A percentile compares a stretch with the other conserved stretches of the same genome.
These are phyloP conservation scores for Sclerotiophoma versabilis DNA, from an alignment of 2,329 filamentous ascomycete genomes.

Conservation along the genomic window DNA sequence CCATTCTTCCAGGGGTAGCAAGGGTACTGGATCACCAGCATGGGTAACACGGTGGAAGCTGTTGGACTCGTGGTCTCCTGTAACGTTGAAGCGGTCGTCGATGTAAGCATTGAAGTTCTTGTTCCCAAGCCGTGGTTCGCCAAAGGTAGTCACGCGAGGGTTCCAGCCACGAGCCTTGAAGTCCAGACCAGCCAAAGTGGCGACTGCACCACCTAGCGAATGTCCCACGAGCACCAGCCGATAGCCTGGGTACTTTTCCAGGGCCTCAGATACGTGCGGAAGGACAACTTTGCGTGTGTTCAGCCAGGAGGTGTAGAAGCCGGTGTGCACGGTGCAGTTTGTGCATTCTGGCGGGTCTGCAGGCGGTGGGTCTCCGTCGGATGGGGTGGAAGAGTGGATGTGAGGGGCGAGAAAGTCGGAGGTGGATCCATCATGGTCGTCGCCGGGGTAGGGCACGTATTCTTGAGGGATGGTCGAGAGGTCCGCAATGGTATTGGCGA, in stretches of 20 bases:
- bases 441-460: conserved; percentile 83
- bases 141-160: conserved; percentile 86
- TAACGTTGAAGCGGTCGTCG: conserved; percentile 58
- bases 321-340: conserved; percentile 92
- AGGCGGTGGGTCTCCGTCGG: conserved; percentile 30
- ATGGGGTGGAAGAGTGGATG: conserved; percentile 11
- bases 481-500: conserved; percentile 90
- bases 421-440: conserved; percentile 50
- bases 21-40: conserved; percentile 82
- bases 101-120: conserved; percentile 60
- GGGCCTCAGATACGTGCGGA: conserved; percentile 67
- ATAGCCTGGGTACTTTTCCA: conserved; percentile 71
- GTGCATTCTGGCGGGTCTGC: conserved; percentile 65
- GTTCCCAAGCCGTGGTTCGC: conserved; percentile 76
- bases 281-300: conserved; percentile 75
- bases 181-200: conserved; percentile 84
- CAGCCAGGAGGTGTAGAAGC: conserved; percentile 86
- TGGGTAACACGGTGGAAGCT: conserved; percentile 84
- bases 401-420: conserved; percentile 35
- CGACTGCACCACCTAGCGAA: conserved; percentile 90
- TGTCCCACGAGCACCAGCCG: conserved; percentile 84
- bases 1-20: conserved; percentile 87
- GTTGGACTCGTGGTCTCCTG: conserved; percentile 27
- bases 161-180: conserved; percentile 78
- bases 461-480: conserved; percentile 87